A percentile compares a stretch with the other conserved stretches of the same genome.
phyloP scores from a whole-genome alignment of 768 basidiomycete species.

The Fomitopsis serialis region DNA sequence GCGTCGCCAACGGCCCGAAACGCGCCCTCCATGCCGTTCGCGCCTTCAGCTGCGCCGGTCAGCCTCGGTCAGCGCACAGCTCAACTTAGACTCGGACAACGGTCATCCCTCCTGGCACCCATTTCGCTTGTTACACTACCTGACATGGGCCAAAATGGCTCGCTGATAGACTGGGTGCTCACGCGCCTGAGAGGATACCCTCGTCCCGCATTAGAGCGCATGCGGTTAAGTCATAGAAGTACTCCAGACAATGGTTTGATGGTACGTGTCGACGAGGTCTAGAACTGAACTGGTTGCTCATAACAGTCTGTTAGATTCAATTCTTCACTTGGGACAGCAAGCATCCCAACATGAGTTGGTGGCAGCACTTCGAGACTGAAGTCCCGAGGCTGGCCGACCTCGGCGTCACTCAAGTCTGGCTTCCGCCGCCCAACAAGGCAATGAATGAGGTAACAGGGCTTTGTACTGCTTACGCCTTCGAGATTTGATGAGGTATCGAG shows the following conservation, averaged over 20 bases:
- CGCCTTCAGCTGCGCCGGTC: neutral
- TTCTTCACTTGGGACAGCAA: constrained; percentile 81
- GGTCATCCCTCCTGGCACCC: neutral
- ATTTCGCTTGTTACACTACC: neutral
- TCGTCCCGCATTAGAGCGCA: constrained; percentile 45
- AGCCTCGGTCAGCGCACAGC: neutral
- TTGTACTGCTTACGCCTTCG: neutral
- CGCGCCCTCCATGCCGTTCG: neutral
- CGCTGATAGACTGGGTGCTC: constrained; percentile 3
- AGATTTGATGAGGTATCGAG: neutral
- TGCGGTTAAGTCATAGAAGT: constrained; percentile 54
- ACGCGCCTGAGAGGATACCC: constrained; percentile 3
- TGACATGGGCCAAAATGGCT: constrained; percentile 1
- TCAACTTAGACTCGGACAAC: neutral
- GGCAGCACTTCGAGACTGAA: constrained; percentile 67
- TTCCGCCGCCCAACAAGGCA: constrained; percentile 82
- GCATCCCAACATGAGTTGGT: constrained; percentile 65
- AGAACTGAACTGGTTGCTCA: neutral
- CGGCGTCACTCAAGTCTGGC: constrained; percentile 79
- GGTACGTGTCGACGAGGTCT: constrained; percentile 37
- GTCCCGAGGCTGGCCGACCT: constrained; percentile 56
- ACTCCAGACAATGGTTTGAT: constrained; percentile 55
- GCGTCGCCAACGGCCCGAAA: neutral
- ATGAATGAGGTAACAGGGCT: constrained; percentile 42
- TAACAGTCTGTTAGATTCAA: constrained; percentile 45